These are phyloP conservation scores for Solanum medicagineum DNA, from an alignment of 257 asterid species.

Conservation along the genomic window DNA sequence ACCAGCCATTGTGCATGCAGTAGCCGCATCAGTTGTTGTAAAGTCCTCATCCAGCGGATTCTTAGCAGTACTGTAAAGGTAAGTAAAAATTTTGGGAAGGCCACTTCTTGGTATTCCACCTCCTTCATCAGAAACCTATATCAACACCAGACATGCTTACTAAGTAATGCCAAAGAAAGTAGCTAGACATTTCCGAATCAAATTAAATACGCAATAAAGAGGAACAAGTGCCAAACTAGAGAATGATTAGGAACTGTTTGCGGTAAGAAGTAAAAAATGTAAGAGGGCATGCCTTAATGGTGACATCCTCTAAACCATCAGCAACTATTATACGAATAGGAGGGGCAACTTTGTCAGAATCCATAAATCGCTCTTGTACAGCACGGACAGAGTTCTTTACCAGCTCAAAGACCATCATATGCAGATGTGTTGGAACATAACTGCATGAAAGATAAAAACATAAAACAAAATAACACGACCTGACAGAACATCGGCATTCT, in stretches of 20 bases:
- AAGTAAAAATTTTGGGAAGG: slow-evolving; percentile 71
- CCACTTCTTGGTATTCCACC: slow-evolving; percentile 96
- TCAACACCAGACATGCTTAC: neutral
- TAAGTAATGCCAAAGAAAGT: neutral
- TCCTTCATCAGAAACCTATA: slow-evolving; percentile 89
- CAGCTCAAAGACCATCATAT: slow-evolving; percentile 92
- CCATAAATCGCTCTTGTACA: slow-evolving; percentile 76
- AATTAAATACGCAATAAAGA: neutral
- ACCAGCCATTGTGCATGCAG: slow-evolving; percentile 76
- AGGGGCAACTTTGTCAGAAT: slow-evolving; percentile 73
- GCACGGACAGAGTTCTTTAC: slow-evolving; percentile 96
- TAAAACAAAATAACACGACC: neutral
- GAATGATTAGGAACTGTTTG: neutral
- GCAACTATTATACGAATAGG: slow-evolving; percentile 87
- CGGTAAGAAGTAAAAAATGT: neutral
- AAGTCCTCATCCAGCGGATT: slow-evolving; percentile 61
- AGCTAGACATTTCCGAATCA: neutral
- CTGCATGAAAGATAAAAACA: slow-evolving; percentile 15
- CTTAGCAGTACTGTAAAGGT: slow-evolving; percentile 85
- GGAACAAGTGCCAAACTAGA: neutral
- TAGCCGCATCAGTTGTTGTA: slow-evolving; percentile 36
- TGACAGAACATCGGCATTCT: neutral
- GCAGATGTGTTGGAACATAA: slow-evolving; percentile 87
- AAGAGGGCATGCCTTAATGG: slow-evolving; percentile 60
- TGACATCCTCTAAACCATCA: slow-evolving; percentile 93